phyloP scores from a whole-genome alignment of 78 protist genomes.

The Tieghemostelium lacteum region DNA sequence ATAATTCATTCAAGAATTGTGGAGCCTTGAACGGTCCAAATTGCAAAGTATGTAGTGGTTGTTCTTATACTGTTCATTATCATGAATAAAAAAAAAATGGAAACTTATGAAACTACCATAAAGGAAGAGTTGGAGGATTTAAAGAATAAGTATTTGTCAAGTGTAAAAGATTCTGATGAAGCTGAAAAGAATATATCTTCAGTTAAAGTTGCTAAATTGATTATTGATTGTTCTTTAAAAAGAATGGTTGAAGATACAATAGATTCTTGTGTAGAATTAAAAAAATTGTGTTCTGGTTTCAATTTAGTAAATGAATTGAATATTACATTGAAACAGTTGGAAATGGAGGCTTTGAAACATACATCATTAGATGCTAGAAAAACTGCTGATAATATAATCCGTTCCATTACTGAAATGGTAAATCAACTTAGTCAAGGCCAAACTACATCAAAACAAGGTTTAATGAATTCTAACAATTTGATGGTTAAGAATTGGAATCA shows the following conservation, averaged over 20 bases:
- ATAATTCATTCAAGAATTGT: not conserved
- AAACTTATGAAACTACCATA: not conserved
- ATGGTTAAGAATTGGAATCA: too few relatives aligned
- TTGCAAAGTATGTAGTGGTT: not conserved
- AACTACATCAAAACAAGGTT: too few relatives aligned
- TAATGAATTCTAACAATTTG: too few relatives aligned
- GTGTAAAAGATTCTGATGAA: not conserved
- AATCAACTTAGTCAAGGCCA: too few relatives aligned
- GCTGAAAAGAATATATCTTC: not conserved
- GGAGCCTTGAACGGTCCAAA: not conserved
- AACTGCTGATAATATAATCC: slow-evolving; percentile 22
- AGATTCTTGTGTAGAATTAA: not conserved
- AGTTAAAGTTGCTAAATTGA: not conserved
- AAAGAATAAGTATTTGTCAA: not conserved
- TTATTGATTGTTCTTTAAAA: not conserved
- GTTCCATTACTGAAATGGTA: not conserved
- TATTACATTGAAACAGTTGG: slow-evolving; percentile 8
- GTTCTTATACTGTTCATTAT: not conserved
- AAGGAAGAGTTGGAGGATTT: not conserved
- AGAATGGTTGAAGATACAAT: not conserved
- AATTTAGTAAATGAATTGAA: slow-evolving; percentile 25
- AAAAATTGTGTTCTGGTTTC: slow-evolving; percentile 20
- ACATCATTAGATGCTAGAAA: slow-evolving; percentile 32
- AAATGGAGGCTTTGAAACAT: slow-evolving; percentile 5
- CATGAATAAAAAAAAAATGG: not conserved